Base-by-base conservation (phyloP, 192 early-diverging fungal genomes). In the Umbelopsis sp. region DNA sequence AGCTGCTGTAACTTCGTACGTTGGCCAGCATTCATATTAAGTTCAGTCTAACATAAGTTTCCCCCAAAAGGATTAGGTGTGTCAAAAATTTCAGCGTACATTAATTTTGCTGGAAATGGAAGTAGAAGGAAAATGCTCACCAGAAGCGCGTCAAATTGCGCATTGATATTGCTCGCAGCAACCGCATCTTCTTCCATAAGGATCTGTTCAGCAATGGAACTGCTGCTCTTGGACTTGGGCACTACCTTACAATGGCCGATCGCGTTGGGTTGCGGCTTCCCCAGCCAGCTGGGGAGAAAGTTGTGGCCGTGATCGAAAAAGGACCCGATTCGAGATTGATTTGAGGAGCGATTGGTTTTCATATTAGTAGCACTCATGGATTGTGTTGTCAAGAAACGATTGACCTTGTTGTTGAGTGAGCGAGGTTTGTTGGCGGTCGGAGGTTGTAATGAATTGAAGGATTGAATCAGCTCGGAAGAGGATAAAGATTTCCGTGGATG, bases 1-100 rank as follows among this genome's bases (percentile, higher is more conserved):
- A 84, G 65, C 35, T 81, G 73, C 55, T 75, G 79, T 64, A 80
- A 70, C 18, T 73, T 78, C 15, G 75, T 76, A 41, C 77, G 71
- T 4, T 80, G 65, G 10, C 27, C 67, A 20, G 80, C 76, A 50
- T 81, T 84, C 71, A 80, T 85, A 35, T 82, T 76, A 11, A 85
- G 71, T 48, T 85, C 78, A 50, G 74, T 77, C 83, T 84, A 69
- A 9, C 37, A 41, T 9, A 41, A 4, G 2, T 41, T 41, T 10
- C 0, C 5, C 37, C 5, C 5, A 41, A 41, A 41, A 10, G 37
- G 10, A 41, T 9, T 1, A 41, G 37, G 37, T 41, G 37, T 41
- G 37, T 41, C 37, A 41, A 41, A 41, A 41, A 41, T 41, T 41
- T 30, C 27, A 30, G 27, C 27, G 1, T 30, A 79, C 82, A 35